Base-by-base conservation (phyloP, 1,139 yeast species). In the Saccharomyces hybrid region DNA sequence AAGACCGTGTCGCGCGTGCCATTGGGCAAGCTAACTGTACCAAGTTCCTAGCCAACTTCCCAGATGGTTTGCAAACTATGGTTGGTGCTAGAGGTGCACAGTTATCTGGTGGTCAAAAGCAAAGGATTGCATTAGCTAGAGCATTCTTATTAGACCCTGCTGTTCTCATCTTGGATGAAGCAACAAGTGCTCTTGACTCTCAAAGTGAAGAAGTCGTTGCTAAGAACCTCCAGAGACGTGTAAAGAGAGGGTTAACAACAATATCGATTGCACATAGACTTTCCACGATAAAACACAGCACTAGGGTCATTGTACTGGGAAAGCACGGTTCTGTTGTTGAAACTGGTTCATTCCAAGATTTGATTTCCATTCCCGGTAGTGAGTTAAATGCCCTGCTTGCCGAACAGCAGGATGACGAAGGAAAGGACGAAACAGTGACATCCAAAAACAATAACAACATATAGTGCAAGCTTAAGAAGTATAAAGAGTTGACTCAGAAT, bases 251-350 rank as follows among this genome's bases (percentile, higher is more conserved):
- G 32, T 77, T 88, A 73, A 89, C 97, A 0, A 90, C 95, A 0
- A 86, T 90, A 38, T 89, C 95, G 46, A 88, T 91, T 66, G 98
- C 98, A 0, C 98, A 90, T 71, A 78, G 97, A 64, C 79, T 91
- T 53, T 88, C 93, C 16, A 86, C 97, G 9, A 88, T 88, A 56
- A 84, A 84, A 62, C 84, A 86, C 16, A 82, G 86, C 48, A 86
- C 88, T 0, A 76, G 74, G 73, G 83, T 88, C 2, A 74, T 86
- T 55, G 97, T 91, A 9, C 72, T 93, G 53, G 83, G 85, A 56
- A 81, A 80, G 52, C 74, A 77, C 49, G 97, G 97, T 2, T 73
- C 73, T 47, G 82, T 91, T 52, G 83, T 84, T 1, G 98, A 91
- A 71, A 81, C 85, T 49, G 98, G 98, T 5, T 66, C 77, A 31